Base-by-base conservation (phyloP, 2,329 filamentous ascomycete genomes). In the Cercospora sesami region DNA sequence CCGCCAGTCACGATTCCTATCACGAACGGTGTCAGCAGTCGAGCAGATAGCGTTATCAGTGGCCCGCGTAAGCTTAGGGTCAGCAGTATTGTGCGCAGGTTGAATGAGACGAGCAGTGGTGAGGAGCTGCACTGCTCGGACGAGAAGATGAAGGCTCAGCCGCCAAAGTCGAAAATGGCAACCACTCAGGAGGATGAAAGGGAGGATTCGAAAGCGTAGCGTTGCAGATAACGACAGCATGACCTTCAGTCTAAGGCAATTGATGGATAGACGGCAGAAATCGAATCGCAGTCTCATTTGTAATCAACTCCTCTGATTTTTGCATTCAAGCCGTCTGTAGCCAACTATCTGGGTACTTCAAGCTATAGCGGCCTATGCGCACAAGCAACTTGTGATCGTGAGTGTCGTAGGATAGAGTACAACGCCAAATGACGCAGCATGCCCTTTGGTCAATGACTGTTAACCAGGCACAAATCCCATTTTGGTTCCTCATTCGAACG, bases 21-120 rank as follows among this genome's bases (percentile, higher is more conserved):
- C 28, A 30, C 61, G 8, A 63, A 60, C 14, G 42, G 31, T n/a
- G 48, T 36, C 2, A 68, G 64, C 36, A 67, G 64, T 33, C 26
- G 55, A 53, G 60, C 64, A 39, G 70, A 64, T 14, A 68, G 66
- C 60, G 63, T 69, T 7, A 31, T 64, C n/a, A 66, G 64, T 16
- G 68, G 70, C 14, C 70, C 68, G 10, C 53, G 68, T n/a, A 70
- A 72, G 59, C 58, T 72, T 21, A 62, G 66, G 57, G 67, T 68
- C 12, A 65, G 64, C 26, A 68, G 67, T 30, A 66, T 68, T 33
- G 67, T 68, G 28, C 57, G 63, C 42, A 63, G 31, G 33, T 26
- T 68, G 8, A 64, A 68, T 30, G 61, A 63, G 21, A 26, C 61
- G 48, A 63, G 61, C 21, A 45, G 51, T 26, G 62, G 55, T 7